Evolutionary conservation across 345 rosid genomes (phyloP).

Genomic region (Anacardium occidentale): DNA sequence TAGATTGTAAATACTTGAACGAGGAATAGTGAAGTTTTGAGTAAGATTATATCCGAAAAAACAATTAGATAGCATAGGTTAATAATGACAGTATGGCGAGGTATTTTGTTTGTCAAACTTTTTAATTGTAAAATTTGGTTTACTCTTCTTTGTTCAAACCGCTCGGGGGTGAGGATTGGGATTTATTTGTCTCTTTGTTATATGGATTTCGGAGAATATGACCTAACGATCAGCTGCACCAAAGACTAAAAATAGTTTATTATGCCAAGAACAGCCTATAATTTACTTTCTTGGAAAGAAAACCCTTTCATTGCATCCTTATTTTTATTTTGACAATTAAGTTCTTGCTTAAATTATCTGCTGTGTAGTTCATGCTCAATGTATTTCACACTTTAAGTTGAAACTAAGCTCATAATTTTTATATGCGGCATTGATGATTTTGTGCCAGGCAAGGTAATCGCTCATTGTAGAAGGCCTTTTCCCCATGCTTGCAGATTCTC

Average conservation of each 20-base stretch:
- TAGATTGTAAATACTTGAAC: no score
- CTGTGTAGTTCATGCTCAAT: neutral
- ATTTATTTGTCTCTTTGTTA: no score
- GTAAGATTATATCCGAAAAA: neutral
- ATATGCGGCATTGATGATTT: constrained; percentile 5
- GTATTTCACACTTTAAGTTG: neutral
- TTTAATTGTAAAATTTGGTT: neutral
- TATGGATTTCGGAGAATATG: no score
- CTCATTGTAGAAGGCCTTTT: constrained; percentile 64
- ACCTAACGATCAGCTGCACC: no score
- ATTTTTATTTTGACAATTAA: neutral
- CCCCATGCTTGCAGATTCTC: constrained; percentile 65
- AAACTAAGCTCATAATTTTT: neutral
- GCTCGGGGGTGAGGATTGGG: no score
- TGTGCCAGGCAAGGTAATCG: constrained; percentile 63
- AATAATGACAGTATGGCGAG: neutral
- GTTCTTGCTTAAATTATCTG: neutral
- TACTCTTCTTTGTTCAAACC: neutral
- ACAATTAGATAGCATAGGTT: neutral
- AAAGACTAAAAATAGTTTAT: neutral
- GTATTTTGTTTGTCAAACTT: neutral
- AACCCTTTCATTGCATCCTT: neutral
- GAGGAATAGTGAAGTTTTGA: no score
- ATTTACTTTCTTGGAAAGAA: neutral
- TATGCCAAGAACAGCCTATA: neutral